Evolutionary conservation across 1,284 basidiomycete species (phyloP), one percentile per base, ranked within the genome.

Genomic region (Ganoderma boninense): DNA sequence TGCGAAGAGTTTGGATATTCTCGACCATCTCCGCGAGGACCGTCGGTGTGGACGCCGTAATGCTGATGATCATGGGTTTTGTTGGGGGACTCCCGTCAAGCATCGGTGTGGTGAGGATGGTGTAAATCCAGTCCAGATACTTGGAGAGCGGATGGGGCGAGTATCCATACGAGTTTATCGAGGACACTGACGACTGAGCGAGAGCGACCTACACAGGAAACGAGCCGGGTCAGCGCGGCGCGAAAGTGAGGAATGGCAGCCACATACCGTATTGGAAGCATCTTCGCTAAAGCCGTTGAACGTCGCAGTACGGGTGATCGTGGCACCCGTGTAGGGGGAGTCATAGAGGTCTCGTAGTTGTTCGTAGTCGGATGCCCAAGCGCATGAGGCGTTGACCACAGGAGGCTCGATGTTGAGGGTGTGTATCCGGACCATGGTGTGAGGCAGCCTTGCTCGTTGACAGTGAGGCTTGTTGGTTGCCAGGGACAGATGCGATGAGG

Each of bases 121-220:
- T 72, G 63, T 87, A 83, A 49, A 93, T 82, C 90, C 91, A 93
- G 64, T 79, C 79, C 52, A 94, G 77, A 80, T 95, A 95, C 35
- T 79, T 77, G 14, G 83, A 77, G 40, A 95, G 84, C 4, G 92
- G 88, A 76, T 91, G 84, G 0, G 94, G 94, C 11, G 92, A 94
- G 80, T 95, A 95, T 32, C 93, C 93, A 78, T 92, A 95, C 1
- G 91, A 92, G 78, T 95, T 95, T 69, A 94, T 76, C 13, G 92
- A 89, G 20, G 91, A 86, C 29, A 84, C 76, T 3, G 83, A 78
- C 20, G 82, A 81, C 26, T 79, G 81, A 38, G 86, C 74, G 74
- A 93, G 92, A 18, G 86, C 87, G 49, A 92, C 90, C 91, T 93
- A 69, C 13, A 38, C 14, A 35, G 38, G 7, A 26, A 42, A 0